phyloP scores from a whole-genome alignment of 2,329 filamentous ascomycete genomes.

The Pseudogymnoascus destructans region DNA sequence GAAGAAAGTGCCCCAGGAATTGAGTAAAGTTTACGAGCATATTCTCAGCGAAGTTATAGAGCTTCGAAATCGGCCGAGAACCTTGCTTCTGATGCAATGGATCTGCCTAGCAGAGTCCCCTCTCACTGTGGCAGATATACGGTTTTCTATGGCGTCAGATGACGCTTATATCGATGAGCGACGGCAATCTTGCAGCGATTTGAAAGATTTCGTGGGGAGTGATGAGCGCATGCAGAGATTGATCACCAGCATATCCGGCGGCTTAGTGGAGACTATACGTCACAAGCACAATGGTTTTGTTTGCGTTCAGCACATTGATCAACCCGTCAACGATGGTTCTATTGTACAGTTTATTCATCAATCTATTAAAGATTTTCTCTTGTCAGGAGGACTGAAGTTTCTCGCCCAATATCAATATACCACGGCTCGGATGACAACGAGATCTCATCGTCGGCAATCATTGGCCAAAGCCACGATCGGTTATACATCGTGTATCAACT shows the following conservation, averaged over 20 bases:
- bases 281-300: no score
- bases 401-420: not conserved
- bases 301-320: no score
- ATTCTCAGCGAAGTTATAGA: slow-evolving; percentile 15
- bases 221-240: slow-evolving; percentile 17
- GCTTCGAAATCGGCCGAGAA: slow-evolving; percentile 3
- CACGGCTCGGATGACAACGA: not conserved
- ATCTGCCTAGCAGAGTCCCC: slow-evolving; percentile 12
- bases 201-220: slow-evolving; percentile 11
- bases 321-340: not conserved
- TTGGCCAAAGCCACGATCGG: slow-evolving; percentile 13
- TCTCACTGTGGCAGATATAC: slow-evolving; percentile 10
- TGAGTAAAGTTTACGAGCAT: slow-evolving; percentile 14
- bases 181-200: not conserved
- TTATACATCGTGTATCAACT: slow-evolving; percentile 14
- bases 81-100: slow-evolving; percentile 15
- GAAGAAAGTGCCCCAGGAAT: slow-evolving; percentile 13
- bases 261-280: slow-evolving; percentile 15
- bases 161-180: not conserved
- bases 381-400: not conserved
- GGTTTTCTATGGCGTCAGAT: not conserved
- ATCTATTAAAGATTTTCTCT: not conserved
- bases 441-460: not conserved
- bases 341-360: slow-evolving; percentile 29
- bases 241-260: slow-evolving; percentile 17